Conservation (phyloP, 495 filamentous ascomycete genomes). For the Niebla homalea region DNA sequence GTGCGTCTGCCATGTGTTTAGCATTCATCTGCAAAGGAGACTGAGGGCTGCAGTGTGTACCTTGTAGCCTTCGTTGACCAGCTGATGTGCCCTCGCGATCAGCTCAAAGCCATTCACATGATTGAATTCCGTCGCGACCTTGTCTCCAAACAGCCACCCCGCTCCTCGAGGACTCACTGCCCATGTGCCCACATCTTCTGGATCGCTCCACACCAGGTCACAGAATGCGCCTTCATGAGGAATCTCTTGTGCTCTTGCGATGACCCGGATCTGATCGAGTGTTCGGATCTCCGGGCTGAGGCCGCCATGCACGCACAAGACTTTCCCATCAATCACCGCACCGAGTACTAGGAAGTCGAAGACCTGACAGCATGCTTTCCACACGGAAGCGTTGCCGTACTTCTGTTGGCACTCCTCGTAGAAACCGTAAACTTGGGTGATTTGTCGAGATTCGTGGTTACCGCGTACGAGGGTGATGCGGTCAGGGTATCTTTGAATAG, state of each 20-base stretch:
- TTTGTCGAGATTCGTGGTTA: conserved; percentile 95
- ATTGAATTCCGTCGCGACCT: conserved; percentile 97
- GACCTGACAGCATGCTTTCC: conserved; percentile 98
- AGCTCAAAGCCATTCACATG: conserved; percentile 92
- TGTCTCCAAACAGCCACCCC: conserved; percentile 95
- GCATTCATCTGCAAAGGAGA: background rate
- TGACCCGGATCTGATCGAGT: conserved; percentile 92
- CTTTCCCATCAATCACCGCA: conserved; percentile 91
- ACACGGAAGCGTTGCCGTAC: conserved; percentile 95
- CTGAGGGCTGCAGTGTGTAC: conserved; percentile 25
- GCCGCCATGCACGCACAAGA: conserved; percentile 95
- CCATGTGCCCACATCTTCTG: conserved; percentile 97
- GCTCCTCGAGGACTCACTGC: conserved; percentile 88
- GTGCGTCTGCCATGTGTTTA: conserved; percentile 49
- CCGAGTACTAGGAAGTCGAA: conserved; percentile 96
- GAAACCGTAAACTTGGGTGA: conserved; percentile 97
- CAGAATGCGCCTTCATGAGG: conserved; percentile 97
- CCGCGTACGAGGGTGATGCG: conserved; percentile 89
- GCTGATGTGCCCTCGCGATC: conserved; percentile 90
- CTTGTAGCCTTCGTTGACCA: conserved; percentile 98
- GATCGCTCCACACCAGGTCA: conserved; percentile 96
- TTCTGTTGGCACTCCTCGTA: conserved; percentile 98
- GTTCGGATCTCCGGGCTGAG: conserved; percentile 92
- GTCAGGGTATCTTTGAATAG: conserved; percentile 66
- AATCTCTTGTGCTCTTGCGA: conserved; percentile 92